Percentiles rank a stretch among this genome's conserved stretches.
Evolutionary conservation across 2,329 filamentous ascomycete genomes (phyloP).

Genomic region (Reticulascus tulasneorum): DNA sequence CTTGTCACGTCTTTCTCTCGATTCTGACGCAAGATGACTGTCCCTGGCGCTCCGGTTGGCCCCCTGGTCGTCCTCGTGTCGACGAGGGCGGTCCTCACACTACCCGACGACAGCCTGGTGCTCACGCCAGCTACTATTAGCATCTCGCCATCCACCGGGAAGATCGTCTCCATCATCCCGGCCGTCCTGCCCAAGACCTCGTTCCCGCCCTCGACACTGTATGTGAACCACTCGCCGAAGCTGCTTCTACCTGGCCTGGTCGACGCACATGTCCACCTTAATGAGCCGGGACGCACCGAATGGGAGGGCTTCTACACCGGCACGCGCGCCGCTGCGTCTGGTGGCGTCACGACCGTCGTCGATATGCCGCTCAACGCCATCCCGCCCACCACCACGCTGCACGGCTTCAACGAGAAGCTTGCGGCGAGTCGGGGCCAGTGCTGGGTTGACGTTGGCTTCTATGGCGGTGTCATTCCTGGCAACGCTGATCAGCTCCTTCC

Average conservation of each 20-base stretch:
- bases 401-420: slow-evolving; percentile 79
- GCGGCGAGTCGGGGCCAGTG: slow-evolving; percentile 80
- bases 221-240: slow-evolving; percentile 79
- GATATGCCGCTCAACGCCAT: slow-evolving; percentile 99
- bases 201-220: slow-evolving; percentile 70
- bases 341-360: slow-evolving; percentile 92
- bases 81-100: slow-evolving; percentile 74
- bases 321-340: slow-evolving; percentile 87
- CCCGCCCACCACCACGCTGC: slow-evolving; percentile 87
- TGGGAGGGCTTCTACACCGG: slow-evolving; percentile 98
- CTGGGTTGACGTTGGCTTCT: slow-evolving; percentile 99
- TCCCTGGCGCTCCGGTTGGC: slow-evolving; percentile 22
- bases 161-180: slow-evolving; percentile 73
- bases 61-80: slow-evolving; percentile 74
- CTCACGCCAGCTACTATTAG: slow-evolving; percentile 80
- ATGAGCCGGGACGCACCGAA: slow-evolving; percentile 93
- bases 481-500: slow-evolving; percentile 76
- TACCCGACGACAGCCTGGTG: slow-evolving; percentile 55
- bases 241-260: slow-evolving; percentile 87
- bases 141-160: slow-evolving; percentile 74
- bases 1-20: not conserved
- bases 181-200: slow-evolving; percentile 68
- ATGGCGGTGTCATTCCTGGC: slow-evolving; percentile 89
- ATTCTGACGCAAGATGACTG: slow-evolving; percentile 24
- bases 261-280: slow-evolving; percentile 95